Percentiles rank a stretch among this genome's conserved stretches.
Conservation (phyloP, 768 basidiomycete species). For the Tricholoma flavovirens region DNA sequence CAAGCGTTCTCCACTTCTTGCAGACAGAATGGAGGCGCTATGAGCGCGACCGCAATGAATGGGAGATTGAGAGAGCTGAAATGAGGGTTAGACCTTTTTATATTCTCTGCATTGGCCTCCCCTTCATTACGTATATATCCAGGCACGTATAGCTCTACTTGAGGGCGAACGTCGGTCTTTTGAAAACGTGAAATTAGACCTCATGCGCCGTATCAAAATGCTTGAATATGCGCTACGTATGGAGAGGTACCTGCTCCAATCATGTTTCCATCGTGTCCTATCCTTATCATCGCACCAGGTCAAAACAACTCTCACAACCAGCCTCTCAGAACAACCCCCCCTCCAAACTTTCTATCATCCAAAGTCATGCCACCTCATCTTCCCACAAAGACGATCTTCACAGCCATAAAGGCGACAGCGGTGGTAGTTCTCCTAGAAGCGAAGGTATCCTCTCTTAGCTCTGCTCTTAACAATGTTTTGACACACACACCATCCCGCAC, state of each 20-base stretch:
- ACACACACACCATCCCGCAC: constrained; percentile 5
- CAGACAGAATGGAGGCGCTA: constrained; percentile 98
- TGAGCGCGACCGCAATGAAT: constrained; percentile 98
- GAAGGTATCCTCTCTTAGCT: constrained; percentile 49
- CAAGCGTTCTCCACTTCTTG: constrained; percentile 92
- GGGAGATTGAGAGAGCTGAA: constrained; percentile 99
- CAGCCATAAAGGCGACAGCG: constrained; percentile 75
- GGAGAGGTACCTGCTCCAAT: constrained; percentile 63
- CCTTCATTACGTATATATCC: constrained; percentile 20
- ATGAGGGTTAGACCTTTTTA: constrained; percentile 76
- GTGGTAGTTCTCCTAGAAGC: constrained; percentile 78
- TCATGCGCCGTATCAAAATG: constrained; percentile 98
- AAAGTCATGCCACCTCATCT: constrained; percentile 42
- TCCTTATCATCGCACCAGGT: constrained; percentile 36
- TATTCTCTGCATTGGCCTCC: constrained; percentile 20
- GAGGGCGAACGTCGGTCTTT: constrained; percentile 97
- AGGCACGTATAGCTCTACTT: constrained; percentile 95
- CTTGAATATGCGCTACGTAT: constrained; percentile 94
- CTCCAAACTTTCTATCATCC: constrained; percentile 59
- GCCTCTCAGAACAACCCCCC: constrained; percentile 54
- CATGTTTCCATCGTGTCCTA: neutral
- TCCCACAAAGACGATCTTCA: constrained; percentile 67
- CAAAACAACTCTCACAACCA: constrained; percentile 71
- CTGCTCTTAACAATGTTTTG: constrained; percentile 7
- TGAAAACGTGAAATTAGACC: constrained; percentile 93